Base-by-base conservation (phyloP, 805 yeast species). In the Citeromyces nyonsensis region DNA sequence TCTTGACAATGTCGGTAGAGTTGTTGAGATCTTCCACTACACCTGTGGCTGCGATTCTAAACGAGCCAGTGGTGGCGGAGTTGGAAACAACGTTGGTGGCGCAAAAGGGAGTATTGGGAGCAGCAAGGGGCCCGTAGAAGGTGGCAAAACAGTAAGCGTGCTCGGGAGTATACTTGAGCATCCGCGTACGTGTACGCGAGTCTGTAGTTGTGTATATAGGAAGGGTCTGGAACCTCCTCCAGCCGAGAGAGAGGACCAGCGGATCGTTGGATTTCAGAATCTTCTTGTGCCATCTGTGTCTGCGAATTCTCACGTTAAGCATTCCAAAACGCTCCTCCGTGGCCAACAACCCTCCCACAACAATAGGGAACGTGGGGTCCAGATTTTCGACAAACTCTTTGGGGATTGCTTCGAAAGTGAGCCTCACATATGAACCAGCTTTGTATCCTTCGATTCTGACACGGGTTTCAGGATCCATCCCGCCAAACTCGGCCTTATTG, bases 201-300 rank as follows among this genome's bases (percentile, higher is more conserved):
- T 91, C 99, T 5, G 94, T 74, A 0, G 98, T 91, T 3, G 98
- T 86, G 52, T 86, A 91, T 15, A 91, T 68, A 6, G 99, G 99
- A 35, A 88, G 59, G 0, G 98, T 86, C 56, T 91, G 99, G 61
- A 91, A 93, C 54, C 99, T 68, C 61, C 99, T 74, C 99, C 98
- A 91, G 26, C 99, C 99, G 28, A 91, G 58, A 0, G 97, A 88
- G 31, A 91, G 52, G 34, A 91, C 84, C 41, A 93, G 63, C 1
- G 99, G 98, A 57, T 91, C 99, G 49, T 84, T 93, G 7, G 96
- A 73, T 55, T 91, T 91, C 45, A 91, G 63, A 37, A 93, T 83
- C 66, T 85, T 85, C 51, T 85, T 88, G 57, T 91, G 96, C 99
- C 99, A 91, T 62, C 98, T 75, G 52, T 91, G 99, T 56, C 95